Base-by-base conservation (phyloP, 805 yeast species). In the Sugiyamaella mastotermitis region DNA sequence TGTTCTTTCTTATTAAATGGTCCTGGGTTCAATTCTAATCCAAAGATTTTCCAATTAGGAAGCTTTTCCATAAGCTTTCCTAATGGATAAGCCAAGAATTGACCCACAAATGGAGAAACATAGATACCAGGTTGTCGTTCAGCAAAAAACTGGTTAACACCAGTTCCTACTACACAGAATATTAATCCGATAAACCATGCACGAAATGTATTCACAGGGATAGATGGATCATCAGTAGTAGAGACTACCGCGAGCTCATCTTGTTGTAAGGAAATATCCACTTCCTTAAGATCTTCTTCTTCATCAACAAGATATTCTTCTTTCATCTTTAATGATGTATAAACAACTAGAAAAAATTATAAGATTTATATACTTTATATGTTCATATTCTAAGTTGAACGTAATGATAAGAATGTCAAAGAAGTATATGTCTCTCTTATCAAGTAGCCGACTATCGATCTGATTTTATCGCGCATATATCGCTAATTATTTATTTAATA, bases 1-100 rank as follows among this genome's bases (percentile, higher is more conserved):
- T 79, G 84, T 50, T 79, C 85, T 50, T 79, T 79, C 44, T 56
- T 63, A 20, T 66, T 61, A 79, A 82, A 80, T 9, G 80, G 79
- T 8, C 83, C 81, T 2, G 80, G 80, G 53, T 76, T 76, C 41
- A 77, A 54, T 6, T 66, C 64, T 47, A 71, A 52, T 5, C 66
- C 62, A 18, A 51, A 58, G 35, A 74, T 68, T 33, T 51, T 47
- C 56, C 58, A 61, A 38, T 67, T 67, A 23, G 78, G 78, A 6
- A 52, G 35, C 7, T 4, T 16, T 22, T 37, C 40, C 10, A 37
- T 14, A 10, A 65, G 45, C 37, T 60, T 60, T 38, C 86, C 87
- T 17, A 73, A 48, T 4, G 83, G 83, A 55, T 68, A 76, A 2
- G 80, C 21, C 48, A 76, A 66, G 34, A 43, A 24, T 33, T 75